phyloP scores from a whole-genome alignment of 805 yeast genomes.

The Candida yuanshanica region DNA sequence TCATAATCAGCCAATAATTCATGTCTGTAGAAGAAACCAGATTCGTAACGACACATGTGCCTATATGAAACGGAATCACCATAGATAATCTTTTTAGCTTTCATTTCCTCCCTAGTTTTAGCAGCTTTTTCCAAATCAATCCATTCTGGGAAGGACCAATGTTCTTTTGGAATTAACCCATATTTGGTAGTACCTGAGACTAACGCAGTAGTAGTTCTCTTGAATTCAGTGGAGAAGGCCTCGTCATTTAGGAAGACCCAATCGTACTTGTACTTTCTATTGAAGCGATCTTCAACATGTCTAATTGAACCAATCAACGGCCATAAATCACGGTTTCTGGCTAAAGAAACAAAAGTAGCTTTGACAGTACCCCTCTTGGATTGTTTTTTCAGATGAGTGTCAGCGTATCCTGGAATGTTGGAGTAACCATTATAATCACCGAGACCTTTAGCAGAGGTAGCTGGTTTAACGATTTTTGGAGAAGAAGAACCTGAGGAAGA shows the following conservation, averaged over 20 bases:
- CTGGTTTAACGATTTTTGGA: slow-evolving; percentile 10
- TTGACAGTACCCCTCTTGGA: slow-evolving; percentile 29
- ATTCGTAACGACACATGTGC: slow-evolving; percentile 55
- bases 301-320: slow-evolving; percentile 54
- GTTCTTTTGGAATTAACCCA: slow-evolving; percentile 54
- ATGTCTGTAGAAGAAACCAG: slow-evolving; percentile 61
- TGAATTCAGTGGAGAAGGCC: slow-evolving; percentile 55
- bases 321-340: slow-evolving; percentile 62
- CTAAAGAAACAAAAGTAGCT: slow-evolving; percentile 66
- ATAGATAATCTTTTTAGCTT: slow-evolving; percentile 42
- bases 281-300: slow-evolving; percentile 65
- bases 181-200: slow-evolving; percentile 60
- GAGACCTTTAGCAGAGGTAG: slow-evolving; percentile 9
- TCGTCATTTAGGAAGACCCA: slow-evolving; percentile 77
- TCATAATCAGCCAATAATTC: slow-evolving; percentile 52
- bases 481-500: slow-evolving; percentile 2
- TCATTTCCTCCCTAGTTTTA: slow-evolving; percentile 39
- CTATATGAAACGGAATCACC: slow-evolving; percentile 60
- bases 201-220: slow-evolving; percentile 36
- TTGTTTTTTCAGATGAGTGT: slow-evolving; percentile 18
- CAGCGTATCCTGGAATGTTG: slow-evolving; percentile 10
- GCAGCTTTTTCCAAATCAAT: slow-evolving; percentile 50
- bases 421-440: slow-evolving; percentile 9
- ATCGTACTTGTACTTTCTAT: slow-evolving; percentile 57
- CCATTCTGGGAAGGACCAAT: slow-evolving; percentile 69